These are phyloP conservation scores for Simplicillium sp. DNA, from an alignment of 2,329 filamentous ascomycete genomes.

Conservation along the genomic window DNA sequence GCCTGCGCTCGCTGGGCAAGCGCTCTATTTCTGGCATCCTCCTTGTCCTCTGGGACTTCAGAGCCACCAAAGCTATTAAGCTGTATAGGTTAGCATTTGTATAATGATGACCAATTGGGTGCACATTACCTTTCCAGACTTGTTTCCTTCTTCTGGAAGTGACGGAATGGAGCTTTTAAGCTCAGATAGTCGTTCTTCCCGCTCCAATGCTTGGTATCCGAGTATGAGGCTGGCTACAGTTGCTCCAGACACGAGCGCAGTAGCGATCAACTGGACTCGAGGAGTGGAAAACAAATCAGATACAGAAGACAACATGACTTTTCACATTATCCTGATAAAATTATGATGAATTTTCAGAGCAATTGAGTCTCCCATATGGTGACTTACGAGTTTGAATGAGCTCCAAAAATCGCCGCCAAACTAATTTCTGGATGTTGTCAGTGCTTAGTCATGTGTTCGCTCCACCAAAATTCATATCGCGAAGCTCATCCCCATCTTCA, in stretches of 20 bases:
- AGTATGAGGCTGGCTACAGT: constrained; percentile 51
- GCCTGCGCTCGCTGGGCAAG: constrained; percentile 51
- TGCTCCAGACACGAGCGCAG: constrained; percentile 56
- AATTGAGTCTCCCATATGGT: background rate
- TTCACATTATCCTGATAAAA: constrained; percentile 7
- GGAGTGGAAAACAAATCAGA: constrained; percentile 33
- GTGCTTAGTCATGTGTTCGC: constrained; percentile 10
- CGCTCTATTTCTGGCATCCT: constrained; percentile 49
- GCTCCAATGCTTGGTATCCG: constrained; percentile 50
- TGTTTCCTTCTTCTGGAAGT: constrained; percentile 10
- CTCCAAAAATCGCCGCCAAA: background rate
- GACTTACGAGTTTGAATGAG: background rate
- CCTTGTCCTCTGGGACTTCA: constrained; percentile 38
- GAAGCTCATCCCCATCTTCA: background rate
- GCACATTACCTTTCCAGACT: constrained; percentile 8
- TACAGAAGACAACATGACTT: constrained; percentile 32
- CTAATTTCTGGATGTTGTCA: background rate
- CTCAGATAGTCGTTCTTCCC: constrained; percentile 41
- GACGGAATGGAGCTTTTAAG: constrained; percentile 52
- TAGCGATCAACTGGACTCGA: constrained; percentile 56
- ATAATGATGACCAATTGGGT: constrained; percentile 3
- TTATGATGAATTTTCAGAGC: background rate
- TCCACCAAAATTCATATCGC: constrained; percentile 1
- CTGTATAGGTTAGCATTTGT: constrained; percentile 22
- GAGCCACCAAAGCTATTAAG: constrained; percentile 53